Evolutionary conservation across 106 monocot species (phyloP).

Genomic region (Gastrodia elata): DNA sequence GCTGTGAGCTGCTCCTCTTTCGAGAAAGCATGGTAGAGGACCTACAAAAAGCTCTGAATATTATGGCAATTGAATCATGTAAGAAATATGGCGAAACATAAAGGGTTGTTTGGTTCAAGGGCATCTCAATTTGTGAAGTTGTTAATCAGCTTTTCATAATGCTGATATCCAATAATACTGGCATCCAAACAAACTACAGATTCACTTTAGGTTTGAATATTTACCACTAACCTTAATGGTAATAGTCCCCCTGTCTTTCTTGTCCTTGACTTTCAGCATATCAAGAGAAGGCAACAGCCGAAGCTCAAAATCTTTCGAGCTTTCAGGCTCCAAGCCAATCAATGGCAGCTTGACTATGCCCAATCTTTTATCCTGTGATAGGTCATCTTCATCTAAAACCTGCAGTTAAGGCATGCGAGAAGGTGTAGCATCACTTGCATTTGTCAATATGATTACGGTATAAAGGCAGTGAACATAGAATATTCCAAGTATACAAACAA

Average conservation of each 20-base stretch:
- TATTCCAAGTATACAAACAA: too few relatives aligned
- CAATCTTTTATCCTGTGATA: constrained; percentile 7
- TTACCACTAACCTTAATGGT: constrained; percentile 5
- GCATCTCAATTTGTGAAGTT: too few relatives aligned
- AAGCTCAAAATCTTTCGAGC: neutral
- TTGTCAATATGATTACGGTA: too few relatives aligned
- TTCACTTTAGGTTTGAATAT: too few relatives aligned
- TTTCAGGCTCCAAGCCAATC: constrained; percentile 4
- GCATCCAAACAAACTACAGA: too few relatives aligned
- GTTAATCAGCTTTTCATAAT: too few relatives aligned
- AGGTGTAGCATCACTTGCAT: too few relatives aligned
- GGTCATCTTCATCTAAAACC: constrained; percentile 10
- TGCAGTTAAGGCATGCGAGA: neutral
- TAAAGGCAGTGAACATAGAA: too few relatives aligned
- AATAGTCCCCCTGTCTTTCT: constrained; percentile 6
- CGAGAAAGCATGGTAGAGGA: constrained; percentile 47
- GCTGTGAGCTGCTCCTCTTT: constrained; percentile 57
- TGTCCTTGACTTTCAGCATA: constrained; percentile 11
- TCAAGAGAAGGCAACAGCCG: constrained; percentile 3
- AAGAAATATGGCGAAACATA: too few relatives aligned
- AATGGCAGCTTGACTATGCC: constrained; percentile 7
- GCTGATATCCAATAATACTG: too few relatives aligned
- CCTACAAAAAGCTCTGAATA: constrained; percentile 21
- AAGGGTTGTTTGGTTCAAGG: too few relatives aligned
- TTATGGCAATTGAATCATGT: neutral